Evolutionary conservation across 305 asterid species (phyloP).

Genomic region (Caryopteris hybrid): DNA sequence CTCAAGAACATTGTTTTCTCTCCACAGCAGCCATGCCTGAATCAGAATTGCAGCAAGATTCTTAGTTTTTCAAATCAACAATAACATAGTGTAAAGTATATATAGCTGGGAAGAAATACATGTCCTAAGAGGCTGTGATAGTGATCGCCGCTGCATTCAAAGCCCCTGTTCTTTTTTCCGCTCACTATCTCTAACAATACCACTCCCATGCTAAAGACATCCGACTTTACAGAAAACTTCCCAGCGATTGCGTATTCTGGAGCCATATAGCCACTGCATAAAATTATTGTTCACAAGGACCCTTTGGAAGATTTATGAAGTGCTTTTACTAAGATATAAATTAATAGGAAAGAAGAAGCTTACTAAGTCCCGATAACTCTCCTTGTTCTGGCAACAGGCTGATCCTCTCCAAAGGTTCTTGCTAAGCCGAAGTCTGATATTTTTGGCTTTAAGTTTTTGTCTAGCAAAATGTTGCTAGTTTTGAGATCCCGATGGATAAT

Average conservation of each 20-base stretch:
- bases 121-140: no score
- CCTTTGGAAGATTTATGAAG: background rate
- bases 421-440: conserved; percentile 39
- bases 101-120: no score
- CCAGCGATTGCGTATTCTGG: conserved; percentile 48
- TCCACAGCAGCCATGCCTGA: conserved; percentile 31
- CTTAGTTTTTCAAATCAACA: no score
- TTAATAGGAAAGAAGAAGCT: no score
- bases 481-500: conserved; percentile 33
- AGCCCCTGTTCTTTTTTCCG: no score
- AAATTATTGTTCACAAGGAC: background rate
- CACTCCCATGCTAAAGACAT: no score
- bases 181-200: no score
- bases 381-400: conserved; percentile 10
- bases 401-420: conserved; percentile 24
- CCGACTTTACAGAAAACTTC: conserved; percentile 37
- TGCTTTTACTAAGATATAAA: background rate
- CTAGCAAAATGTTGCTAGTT: conserved; percentile 32
- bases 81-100: no score
- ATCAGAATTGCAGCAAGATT: no score
- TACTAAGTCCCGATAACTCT: conserved; percentile 36
- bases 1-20: conserved; percentile 18
- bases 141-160: no score
- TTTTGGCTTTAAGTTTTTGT: conserved; percentile 25
- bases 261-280: conserved; percentile 36